Conservation (phyloP, 257 asterid genomes). For the Rubia yunnanensis region DNA sequence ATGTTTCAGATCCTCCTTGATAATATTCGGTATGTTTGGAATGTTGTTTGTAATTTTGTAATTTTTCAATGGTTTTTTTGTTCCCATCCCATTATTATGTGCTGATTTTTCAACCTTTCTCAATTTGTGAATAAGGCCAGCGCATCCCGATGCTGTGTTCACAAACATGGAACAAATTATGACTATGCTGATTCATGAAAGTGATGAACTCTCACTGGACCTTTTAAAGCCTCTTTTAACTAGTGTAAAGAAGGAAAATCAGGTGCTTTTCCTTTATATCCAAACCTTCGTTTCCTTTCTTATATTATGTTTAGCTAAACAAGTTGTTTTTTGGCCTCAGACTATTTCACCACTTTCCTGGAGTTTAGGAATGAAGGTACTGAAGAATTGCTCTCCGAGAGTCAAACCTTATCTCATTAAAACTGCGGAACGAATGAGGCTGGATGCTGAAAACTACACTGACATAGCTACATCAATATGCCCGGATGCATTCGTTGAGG, state of each 20-base stretch:
- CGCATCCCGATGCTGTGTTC: constrained; percentile 21
- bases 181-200: constrained; percentile 25
- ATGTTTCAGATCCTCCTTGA: constrained; percentile 22
- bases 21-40: constrained; percentile 23
- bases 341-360: constrained; percentile 20
- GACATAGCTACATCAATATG: constrained; percentile 24
- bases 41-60: background rate
- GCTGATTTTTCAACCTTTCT: constrained; percentile 1
- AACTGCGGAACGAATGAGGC: constrained; percentile 20
- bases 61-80: background rate
- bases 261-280: constrained; percentile 15
- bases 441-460: constrained; percentile 14
- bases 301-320: constrained; percentile 1
- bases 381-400: constrained; percentile 22
- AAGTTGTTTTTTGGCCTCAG: constrained; percentile 18
- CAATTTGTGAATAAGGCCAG: constrained; percentile 19
- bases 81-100: background rate
- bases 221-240: constrained; percentile 26
- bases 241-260: constrained; percentile 29
- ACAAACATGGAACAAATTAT: constrained; percentile 32
- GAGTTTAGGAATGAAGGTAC: constrained; percentile 26
- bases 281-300: background rate
- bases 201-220: constrained; percentile 28
- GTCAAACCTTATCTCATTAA: constrained; percentile 24
- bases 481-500: constrained; percentile 16